A percentile compares a stretch with the other conserved stretches of the same genome.
phyloP scores from a whole-genome alignment of 495 filamentous ascomycete genomes.

The Daldinia decipiens region DNA sequence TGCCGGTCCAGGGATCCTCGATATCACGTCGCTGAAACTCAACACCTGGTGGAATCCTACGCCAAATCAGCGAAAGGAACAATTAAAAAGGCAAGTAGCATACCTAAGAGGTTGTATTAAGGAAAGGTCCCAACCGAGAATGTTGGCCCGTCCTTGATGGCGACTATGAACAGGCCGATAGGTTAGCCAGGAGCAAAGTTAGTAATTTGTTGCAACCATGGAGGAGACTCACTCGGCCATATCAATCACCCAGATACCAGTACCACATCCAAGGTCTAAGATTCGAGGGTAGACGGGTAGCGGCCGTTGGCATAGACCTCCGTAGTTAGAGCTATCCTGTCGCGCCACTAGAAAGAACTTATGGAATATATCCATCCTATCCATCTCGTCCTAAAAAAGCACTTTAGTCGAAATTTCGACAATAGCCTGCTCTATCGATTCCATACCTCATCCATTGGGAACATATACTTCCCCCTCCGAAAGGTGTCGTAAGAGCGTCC shows the following conservation, averaged over 20 bases:
- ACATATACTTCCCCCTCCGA: slow-evolving; percentile 67
- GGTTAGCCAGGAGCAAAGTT: slow-evolving; percentile 30
- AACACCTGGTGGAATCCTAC: slow-evolving; percentile 76
- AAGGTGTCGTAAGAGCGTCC: slow-evolving; percentile 66
- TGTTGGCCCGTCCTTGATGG: slow-evolving; percentile 54
- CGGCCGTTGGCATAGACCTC: slow-evolving; percentile 42
- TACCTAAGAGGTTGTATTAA: slow-evolving; percentile 82
- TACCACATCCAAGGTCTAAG: slow-evolving; percentile 87
- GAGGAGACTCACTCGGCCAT: slow-evolving; percentile 75
- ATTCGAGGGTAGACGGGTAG: slow-evolving; percentile 59
- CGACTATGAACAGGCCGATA: slow-evolving; percentile 26
- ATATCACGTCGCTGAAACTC: slow-evolving; percentile 79
- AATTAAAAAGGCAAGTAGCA: slow-evolving; percentile 25
- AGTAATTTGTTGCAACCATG: background rate
- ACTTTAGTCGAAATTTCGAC: slow-evolving; percentile 37
- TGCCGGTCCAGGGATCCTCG: slow-evolving; percentile 77
- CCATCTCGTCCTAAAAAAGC: slow-evolving; percentile 67
- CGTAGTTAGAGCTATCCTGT: slow-evolving; percentile 59
- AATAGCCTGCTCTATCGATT: background rate
- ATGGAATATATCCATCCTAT: slow-evolving; percentile 82
- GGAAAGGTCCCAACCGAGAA: slow-evolving; percentile 80
- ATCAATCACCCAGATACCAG: slow-evolving; percentile 91
- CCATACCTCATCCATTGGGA: slow-evolving; percentile 69
- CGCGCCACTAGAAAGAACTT: slow-evolving; percentile 77
- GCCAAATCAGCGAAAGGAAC: slow-evolving; percentile 12